phyloP scores from a whole-genome alignment of 331 rosid genomes.

The Stylosanthes scabra region DNA sequence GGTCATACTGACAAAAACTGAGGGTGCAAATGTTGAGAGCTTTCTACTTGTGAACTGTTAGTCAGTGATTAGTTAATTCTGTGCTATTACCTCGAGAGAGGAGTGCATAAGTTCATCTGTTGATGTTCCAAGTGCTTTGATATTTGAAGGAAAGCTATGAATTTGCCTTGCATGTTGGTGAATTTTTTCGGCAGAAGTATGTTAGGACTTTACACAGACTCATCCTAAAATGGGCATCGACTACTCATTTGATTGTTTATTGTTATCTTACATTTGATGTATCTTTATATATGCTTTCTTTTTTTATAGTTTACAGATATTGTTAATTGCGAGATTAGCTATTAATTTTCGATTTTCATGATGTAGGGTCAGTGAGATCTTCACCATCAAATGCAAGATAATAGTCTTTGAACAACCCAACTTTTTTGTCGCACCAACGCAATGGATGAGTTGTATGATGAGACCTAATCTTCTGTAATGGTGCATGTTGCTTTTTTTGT shows the following conservation, averaged over 20 bases:
- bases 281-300: not conserved
- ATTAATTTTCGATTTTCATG: not conserved
- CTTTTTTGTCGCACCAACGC: conserved; percentile 3
- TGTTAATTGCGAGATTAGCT: not conserved
- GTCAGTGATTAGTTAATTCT: not conserved
- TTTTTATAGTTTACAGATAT: not conserved
- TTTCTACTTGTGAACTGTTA: not conserved
- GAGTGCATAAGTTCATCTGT: no score
- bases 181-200: not conserved
- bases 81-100: not conserved
- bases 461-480: not conserved
- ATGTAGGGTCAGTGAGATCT: conserved; percentile 50
- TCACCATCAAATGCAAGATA: conserved; percentile 18
- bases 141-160: not conserved
- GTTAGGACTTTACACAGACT: not conserved
- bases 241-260: not conserved
- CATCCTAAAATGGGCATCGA: not conserved
- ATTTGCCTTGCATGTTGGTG: not conserved
- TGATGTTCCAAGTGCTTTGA: not conserved
- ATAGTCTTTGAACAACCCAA: not conserved
- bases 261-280: not conserved
- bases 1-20: not conserved
- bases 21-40: not conserved
- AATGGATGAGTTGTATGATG: conserved; percentile 11
- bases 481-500: conserved; percentile 31